Evolutionary conservation across 495 filamentous ascomycete species (phyloP), one percentile per base, ranked within the genome.

Genomic region (Chaetomium tenue): DNA sequence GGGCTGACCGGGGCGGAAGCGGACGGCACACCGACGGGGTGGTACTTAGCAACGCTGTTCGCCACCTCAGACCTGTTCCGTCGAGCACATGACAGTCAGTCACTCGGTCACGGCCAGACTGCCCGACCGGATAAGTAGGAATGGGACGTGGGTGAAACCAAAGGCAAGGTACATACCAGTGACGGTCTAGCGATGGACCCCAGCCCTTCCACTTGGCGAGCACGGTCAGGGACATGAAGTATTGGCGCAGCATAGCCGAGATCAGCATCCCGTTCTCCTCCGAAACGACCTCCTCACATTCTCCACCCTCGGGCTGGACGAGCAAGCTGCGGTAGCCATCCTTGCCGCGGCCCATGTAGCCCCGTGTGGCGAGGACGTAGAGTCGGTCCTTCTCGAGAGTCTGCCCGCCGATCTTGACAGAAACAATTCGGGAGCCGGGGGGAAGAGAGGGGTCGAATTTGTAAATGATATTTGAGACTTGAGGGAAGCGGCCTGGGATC

Each of bases 201-300:
- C 88, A 88, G 20, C 81, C 75, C 53, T 81, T 81, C 92, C 92
- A 96, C 67, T 82, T 82, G 3, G 89, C 87, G 58, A 95, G 73
- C 0, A 92, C 86, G 63, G 91, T 91, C 20, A 95, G 77, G 13
- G 86, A 88, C 80, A 93, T 84, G 72, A 97, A 96, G 69, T 95
- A 96, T 73, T 96, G 92, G 5, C 92, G 85, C 25, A 97, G 78
- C 63, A 97, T 87, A 63, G 86, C 91, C 66, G 87, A 89, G 66
- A 96, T 91, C 30, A 97, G 75, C 5, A 95, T 84, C 9, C 92
- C 92, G 62, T 89, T 91, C 70, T 97, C 92, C 64, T 96, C 92
- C 28, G 82, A 84, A 22, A 97, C 86, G 20, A 96, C 69, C 70
- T 91, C 89, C 68, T 91, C 87, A 3, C 88, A 89, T 15, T 81